phyloP scores from a whole-genome alignment of 345 rosid genomes.

The Cochlearia excelsa region DNA sequence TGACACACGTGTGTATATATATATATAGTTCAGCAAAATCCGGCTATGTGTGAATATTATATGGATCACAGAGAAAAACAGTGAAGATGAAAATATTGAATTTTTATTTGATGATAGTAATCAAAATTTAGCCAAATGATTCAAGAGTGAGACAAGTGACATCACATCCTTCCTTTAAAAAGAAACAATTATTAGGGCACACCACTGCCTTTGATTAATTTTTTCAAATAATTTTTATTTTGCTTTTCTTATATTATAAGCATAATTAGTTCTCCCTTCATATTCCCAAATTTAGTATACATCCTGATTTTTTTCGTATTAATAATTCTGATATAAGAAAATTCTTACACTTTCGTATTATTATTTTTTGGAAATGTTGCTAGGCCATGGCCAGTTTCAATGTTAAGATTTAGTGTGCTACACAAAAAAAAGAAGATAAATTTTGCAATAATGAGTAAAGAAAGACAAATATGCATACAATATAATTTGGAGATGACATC shows the following conservation, averaged over 20 bases:
- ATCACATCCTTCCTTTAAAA: slow-evolving; percentile 16
- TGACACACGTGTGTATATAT: no score
- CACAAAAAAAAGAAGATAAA: neutral
- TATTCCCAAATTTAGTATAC: no score
- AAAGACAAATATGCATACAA: neutral
- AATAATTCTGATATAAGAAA: no score
- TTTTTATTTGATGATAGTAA: slow-evolving; percentile 9
- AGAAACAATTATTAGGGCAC: neutral
- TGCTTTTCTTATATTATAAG: no score
- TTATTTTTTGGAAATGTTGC: no score
- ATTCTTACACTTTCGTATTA: no score
- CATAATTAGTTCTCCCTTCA: no score
- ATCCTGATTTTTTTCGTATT: no score
- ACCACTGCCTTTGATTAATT: no score
- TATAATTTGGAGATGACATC: neutral
- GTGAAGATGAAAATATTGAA: slow-evolving; percentile 3
- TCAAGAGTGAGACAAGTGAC: slow-evolving; percentile 16
- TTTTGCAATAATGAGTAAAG: neutral
- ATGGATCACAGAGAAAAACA: neutral
- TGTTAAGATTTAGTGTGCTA: neutral
- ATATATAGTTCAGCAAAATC: no score
- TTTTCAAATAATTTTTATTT: no score
- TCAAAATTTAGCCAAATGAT: slow-evolving; percentile 4
- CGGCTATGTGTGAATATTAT: neutral
- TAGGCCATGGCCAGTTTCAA: no score